phyloP scores from a whole-genome alignment of 768 basidiomycete genomes.

The Tylopilus rubrobrunneus region DNA sequence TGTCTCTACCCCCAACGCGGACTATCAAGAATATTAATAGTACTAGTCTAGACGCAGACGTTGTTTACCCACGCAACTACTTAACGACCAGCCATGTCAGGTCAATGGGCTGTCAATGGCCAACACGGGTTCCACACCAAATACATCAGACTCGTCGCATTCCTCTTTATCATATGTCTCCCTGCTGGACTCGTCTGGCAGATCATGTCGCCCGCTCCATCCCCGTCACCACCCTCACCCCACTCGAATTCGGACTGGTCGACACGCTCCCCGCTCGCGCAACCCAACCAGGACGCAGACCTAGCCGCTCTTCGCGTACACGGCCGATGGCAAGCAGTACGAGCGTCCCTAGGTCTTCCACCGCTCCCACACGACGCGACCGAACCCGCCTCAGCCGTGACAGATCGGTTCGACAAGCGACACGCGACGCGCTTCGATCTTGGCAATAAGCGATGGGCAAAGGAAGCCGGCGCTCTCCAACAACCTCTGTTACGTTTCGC shows the following conservation, averaged over 20 bases:
- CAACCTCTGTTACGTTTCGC: slow-evolving; percentile 24
- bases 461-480: slow-evolving; percentile 2
- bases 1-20: no score
- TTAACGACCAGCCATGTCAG: slow-evolving; percentile 16
- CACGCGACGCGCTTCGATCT: no score
- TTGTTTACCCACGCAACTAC: not conserved
- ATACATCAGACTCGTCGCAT: slow-evolving; percentile 13
- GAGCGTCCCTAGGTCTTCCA: slow-evolving; percentile 29
- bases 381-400: not conserved
- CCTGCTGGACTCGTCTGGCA: slow-evolving; percentile 18
- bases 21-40: no score
- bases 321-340: slow-evolving; percentile 33
- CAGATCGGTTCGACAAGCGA: no score
- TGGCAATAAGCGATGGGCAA: slow-evolving; percentile 9
- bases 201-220: not conserved
- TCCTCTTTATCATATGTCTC: slow-evolving; percentile 23
- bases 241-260: not conserved
- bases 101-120: slow-evolving; percentile 5
- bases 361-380: slow-evolving; percentile 16
- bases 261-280: not conserved
- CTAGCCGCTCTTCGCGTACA: slow-evolving; percentile 10
- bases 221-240: not conserved
- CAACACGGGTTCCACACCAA: slow-evolving; percentile 11
- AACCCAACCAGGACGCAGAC: not conserved
- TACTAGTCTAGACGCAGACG: no score